phyloP scores from a whole-genome alignment of 805 yeast genomes.

The Candida sithepensis region DNA sequence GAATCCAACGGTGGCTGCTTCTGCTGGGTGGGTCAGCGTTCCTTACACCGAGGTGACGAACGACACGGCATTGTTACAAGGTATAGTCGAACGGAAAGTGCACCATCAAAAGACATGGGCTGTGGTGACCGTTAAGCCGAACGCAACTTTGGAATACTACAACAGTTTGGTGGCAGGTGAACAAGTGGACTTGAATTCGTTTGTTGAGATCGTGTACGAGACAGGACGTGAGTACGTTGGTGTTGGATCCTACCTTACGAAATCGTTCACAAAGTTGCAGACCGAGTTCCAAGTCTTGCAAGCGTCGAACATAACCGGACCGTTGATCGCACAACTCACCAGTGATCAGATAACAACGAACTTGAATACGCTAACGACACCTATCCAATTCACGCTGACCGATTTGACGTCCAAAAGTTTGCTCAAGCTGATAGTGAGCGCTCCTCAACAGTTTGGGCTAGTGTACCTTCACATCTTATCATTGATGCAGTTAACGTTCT shows the following conservation, averaged over 20 bases:
- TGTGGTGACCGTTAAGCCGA: constrained; percentile 46
- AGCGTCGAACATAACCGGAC: constrained; percentile 7
- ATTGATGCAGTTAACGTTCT: constrained; percentile 61
- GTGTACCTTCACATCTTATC: constrained; percentile 64
- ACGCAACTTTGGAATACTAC: constrained; percentile 42
- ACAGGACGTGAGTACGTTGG: constrained; percentile 57
- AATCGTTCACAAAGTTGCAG: constrained; percentile 37
- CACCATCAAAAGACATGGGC: constrained; percentile 60
- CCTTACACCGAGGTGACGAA: constrained; percentile 28
- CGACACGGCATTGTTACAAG: constrained; percentile 29
- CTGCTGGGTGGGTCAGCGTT: constrained; percentile 18
- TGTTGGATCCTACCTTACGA: constrained; percentile 40
- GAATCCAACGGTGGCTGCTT: constrained; percentile 12
- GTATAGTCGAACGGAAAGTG: constrained; percentile 40
- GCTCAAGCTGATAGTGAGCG: constrained; percentile 44
- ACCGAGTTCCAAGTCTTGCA: constrained; percentile 18
- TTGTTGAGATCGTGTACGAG: constrained; percentile 45
- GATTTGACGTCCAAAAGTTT: constrained; percentile 45
- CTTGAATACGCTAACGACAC: constrained; percentile 8
- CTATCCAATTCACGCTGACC: constrained; percentile 27
- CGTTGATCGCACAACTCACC: constrained; percentile 4
- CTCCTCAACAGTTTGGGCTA: constrained; percentile 69
- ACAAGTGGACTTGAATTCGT: constrained; percentile 25
- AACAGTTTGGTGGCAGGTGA: constrained; percentile 30
- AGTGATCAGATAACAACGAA: constrained; percentile 1